Evolutionary conservation across 176 grass and related monocot genomes (phyloP).

Genomic region (Chrysopogon serrulatus): DNA sequence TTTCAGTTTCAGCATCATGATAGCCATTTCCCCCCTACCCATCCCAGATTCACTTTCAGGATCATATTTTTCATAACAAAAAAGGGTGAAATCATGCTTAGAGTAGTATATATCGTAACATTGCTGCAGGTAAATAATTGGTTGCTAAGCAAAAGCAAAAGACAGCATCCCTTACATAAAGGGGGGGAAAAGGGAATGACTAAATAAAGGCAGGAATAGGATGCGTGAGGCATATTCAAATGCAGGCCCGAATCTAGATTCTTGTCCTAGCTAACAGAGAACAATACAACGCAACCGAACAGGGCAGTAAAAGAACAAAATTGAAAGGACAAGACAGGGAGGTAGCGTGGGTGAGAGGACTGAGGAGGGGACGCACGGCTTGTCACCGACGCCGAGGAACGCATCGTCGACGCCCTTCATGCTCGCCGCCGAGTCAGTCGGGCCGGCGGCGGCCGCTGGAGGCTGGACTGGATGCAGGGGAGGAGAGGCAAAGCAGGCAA

Average conservation of each 20-base stretch:
- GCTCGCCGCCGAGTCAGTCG: not conserved
- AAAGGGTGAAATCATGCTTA: not conserved
- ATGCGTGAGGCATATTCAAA: conserved; percentile 20
- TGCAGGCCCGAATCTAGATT: conserved; percentile 22
- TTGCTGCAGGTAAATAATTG: not conserved
- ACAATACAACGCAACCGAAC: not conserved
- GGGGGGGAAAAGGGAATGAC: not conserved
- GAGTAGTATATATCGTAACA: not conserved
- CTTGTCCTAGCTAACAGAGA: not conserved
- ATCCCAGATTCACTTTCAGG: not conserved
- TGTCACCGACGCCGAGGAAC: conserved; percentile 69
- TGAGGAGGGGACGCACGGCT: conserved; percentile 26
- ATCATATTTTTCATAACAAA: not conserved
- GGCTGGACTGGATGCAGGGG: not conserved
- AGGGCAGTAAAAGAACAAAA: not conserved
- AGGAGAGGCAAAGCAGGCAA: not conserved
- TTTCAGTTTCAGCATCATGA: not conserved
- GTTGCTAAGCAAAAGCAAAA: not conserved
- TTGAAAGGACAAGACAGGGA: not conserved
- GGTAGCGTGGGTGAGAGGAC: not conserved
- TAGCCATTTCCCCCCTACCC: not conserved
- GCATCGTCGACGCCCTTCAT: conserved; percentile 79
- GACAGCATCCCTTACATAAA: not conserved
- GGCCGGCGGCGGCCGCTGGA: not conserved
- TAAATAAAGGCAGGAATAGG: not conserved